Percentiles rank a stretch among this genome's conserved stretches.
phyloP scores from a whole-genome alignment of 1,284 basidiomycete genomes.

The Marasmius fiardii region DNA sequence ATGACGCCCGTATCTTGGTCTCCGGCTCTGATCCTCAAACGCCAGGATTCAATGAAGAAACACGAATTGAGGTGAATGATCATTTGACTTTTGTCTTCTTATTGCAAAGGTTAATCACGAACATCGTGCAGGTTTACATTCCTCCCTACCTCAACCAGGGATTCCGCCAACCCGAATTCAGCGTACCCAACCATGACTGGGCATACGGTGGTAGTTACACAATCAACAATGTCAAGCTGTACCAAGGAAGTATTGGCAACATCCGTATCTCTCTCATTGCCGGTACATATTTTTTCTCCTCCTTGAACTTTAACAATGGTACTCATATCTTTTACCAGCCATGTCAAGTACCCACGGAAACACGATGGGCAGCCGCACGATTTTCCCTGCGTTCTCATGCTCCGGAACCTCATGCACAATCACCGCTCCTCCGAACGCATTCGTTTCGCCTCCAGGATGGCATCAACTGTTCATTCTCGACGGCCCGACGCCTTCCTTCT shows the following conservation, averaged over 20 bases:
- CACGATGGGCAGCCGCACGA: constrained; percentile 50
- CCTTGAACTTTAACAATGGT: neutral
- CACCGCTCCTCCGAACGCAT: constrained; percentile 46
- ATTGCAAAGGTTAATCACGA: neutral
- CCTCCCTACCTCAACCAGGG: constrained; percentile 71
- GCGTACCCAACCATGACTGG: constrained; percentile 59
- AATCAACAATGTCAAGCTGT: constrained; percentile 50
- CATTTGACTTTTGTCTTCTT: neutral
- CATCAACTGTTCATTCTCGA: constrained; percentile 51
- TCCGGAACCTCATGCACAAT: constrained; percentile 45
- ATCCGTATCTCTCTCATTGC: constrained; percentile 47
- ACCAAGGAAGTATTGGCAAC: constrained; percentile 52
- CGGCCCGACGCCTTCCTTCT: constrained; percentile 51
- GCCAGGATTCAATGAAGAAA: constrained; percentile 60
- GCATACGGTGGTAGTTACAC: constrained; percentile 43
- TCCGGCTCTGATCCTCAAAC: constrained; percentile 73
- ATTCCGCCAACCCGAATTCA: constrained; percentile 44
- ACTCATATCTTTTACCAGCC: constrained; percentile 26
- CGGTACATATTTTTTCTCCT: constrained; percentile 4
- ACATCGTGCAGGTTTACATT: constrained; percentile 47
- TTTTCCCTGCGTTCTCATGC: constrained; percentile 52
- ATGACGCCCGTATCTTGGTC: constrained; percentile 58
- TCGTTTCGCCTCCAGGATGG: constrained; percentile 56
- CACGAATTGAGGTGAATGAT: constrained; percentile 55
- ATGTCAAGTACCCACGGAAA: constrained; percentile 57